Evolutionary conservation across 306 rosid species (phyloP).

Genomic region (Gastrolobium bilobum): DNA sequence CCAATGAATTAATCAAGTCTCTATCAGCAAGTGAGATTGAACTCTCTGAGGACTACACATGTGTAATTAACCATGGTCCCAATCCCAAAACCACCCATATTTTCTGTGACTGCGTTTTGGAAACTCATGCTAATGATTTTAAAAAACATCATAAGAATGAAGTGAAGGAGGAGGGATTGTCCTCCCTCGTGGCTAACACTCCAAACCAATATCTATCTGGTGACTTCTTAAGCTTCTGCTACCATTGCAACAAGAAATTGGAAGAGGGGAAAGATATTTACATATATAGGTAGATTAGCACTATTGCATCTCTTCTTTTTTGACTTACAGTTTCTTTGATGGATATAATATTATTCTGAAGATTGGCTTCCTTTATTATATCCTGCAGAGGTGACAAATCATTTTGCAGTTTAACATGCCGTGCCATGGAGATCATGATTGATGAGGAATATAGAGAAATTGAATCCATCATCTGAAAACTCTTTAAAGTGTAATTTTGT

Average conservation of each 20-base stretch:
- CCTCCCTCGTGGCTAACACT: constrained; percentile 13
- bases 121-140: constrained; percentile 55
- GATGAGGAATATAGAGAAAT: constrained; percentile 71
- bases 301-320: constrained; percentile 27
- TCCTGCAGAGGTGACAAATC: constrained; percentile 87
- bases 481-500: constrained; percentile 50
- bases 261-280: constrained; percentile 90
- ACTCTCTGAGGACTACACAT: constrained; percentile 88
- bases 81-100: constrained; percentile 87
- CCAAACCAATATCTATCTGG: constrained; percentile 53
- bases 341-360: background rate
- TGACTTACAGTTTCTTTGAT: constrained; percentile 10
- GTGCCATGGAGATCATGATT: constrained; percentile 71
- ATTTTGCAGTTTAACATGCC: constrained; percentile 87
- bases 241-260: constrained; percentile 76
- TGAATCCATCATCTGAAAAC: constrained; percentile 47
- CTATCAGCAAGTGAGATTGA: constrained; percentile 81
- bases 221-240: constrained; percentile 75
- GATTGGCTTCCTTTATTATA: constrained; percentile 18
- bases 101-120: constrained; percentile 85
- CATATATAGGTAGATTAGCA: constrained; percentile 73
- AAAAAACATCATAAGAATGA: constrained; percentile 44
- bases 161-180: constrained; percentile 50
- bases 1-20: constrained; percentile 53
- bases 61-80: constrained; percentile 88